Base-by-base conservation (phyloP, 2,329 filamentous ascomycete species). In the Colletotrichum filicis region DNA sequence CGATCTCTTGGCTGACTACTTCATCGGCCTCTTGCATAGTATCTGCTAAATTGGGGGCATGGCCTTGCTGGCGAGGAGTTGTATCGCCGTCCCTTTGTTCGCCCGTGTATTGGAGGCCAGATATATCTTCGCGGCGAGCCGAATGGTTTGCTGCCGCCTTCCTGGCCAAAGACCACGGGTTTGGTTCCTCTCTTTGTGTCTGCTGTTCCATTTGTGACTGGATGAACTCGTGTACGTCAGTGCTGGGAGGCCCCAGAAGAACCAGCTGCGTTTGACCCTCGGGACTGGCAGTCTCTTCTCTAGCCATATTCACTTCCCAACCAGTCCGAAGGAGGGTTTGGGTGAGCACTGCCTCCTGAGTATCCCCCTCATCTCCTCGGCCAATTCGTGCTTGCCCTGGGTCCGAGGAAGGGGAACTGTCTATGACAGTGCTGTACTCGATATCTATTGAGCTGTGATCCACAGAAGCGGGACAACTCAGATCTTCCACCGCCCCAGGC, bases 91-190 rank as follows among this genome's bases (percentile, higher is more conserved):
- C 53, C 5, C 32, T 19, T 9, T 35, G 52, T 26, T 35, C 32
- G 35, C 7, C 49, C 3, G 30, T 22, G 35, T 14, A 1, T 32
- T 3, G 61, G 26, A 14, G 19, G 2, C 16, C 14, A 26, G 9
- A 19, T 11, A n/a, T 64, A 16, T n/a, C 16, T 26, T n/a, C 11
- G 7, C 22, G 49, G 8, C 14, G 32, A 46, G 19, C 16, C 7
- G 32, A 55, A 32, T 32, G 55, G 57, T 52, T 61, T 16, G 37
- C 53, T 14, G 65, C 58, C 8, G 72, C 53, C 8, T 26, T 58
- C 22, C 65, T 68, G 30, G 74, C 73, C 16, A 75, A 58, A 11
- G 63, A 55, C 74, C 74, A 75, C 0, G 73, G 74, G 6, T 73
- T 75, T n/a, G 66, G 28, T 16, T 67, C 37, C 28, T 75, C 46